These are phyloP conservation scores for Gnomoniopsis smithogilvyi DNA, from an alignment of 2,329 filamentous ascomycete genomes.

Conservation along the genomic window DNA sequence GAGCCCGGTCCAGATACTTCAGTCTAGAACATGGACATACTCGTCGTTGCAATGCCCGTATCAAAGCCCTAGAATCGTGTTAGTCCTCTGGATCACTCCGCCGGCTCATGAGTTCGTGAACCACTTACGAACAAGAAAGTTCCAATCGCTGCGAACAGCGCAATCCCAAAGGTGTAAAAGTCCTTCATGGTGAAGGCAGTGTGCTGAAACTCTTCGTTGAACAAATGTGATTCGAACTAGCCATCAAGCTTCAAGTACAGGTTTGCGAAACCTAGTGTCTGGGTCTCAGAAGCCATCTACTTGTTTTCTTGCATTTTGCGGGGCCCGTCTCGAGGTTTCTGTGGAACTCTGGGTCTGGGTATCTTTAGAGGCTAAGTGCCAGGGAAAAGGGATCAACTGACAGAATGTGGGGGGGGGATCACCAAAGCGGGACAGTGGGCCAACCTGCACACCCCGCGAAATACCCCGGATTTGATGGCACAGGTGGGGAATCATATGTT, in stretches of 20 bases:
- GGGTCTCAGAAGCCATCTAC: no score
- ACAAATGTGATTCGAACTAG: background rate
- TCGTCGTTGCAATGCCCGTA: conserved; percentile 58
- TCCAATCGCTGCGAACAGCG: conserved; percentile 55
- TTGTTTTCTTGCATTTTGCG: no score
- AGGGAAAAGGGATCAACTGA: no score
- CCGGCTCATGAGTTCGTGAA: background rate
- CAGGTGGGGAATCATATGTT: no score
- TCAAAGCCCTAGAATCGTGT: conserved; percentile 46
- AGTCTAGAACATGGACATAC: conserved; percentile 27
- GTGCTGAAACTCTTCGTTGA: background rate
- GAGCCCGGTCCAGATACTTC: background rate
- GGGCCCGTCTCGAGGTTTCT: no score
- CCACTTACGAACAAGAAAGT: conserved; percentile 54
- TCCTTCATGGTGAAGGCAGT: conserved; percentile 15
- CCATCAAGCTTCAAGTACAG: background rate
- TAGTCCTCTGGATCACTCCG: background rate
- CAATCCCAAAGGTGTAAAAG: conserved; percentile 45
- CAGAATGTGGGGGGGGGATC: background rate
- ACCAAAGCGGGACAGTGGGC: background rate
- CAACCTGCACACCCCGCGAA: no score
- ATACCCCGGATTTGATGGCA: background rate
- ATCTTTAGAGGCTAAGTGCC: no score
- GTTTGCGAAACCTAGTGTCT: background rate
- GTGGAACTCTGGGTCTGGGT: no score